Conservation (phyloP, 2,329 filamentous ascomycete genomes). For the Mariannaea sp. region DNA sequence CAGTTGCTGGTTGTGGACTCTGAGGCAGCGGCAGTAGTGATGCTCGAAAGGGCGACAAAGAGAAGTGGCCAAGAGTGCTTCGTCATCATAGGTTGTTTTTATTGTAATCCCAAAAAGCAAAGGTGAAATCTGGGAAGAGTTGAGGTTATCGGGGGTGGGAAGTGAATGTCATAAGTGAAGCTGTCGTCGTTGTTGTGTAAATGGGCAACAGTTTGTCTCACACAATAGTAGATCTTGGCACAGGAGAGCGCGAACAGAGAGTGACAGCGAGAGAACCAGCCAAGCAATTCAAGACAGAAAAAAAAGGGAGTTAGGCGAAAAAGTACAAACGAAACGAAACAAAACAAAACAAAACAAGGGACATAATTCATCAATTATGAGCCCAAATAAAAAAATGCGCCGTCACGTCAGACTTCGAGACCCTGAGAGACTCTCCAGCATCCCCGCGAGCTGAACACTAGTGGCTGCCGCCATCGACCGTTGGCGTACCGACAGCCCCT, state of each 20-base stretch:
- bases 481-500: constrained; percentile 42
- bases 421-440: constrained; percentile 1
- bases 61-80: constrained; percentile 11
- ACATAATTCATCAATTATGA: neutral
- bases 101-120: no score
- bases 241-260: no score
- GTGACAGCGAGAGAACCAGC: no score
- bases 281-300: no score
- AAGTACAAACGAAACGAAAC: neutral
- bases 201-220: no score
- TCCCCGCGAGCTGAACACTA: constrained; percentile 20
- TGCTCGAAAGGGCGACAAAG: neutral
- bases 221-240: no score
- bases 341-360: neutral
- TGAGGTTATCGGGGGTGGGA: no score
- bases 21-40: no score
- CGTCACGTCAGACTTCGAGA: neutral
- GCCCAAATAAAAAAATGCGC: neutral
- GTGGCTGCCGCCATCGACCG: constrained; percentile 25
- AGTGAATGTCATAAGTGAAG: no score
- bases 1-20: constrained; percentile 24
- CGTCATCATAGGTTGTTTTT: constrained; percentile 7
- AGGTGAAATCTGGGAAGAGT: neutral
- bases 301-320: no score
- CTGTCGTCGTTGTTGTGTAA: neutral